Conservation (phyloP, 176 grass and related monocot species). For the Areca catechu region DNA sequence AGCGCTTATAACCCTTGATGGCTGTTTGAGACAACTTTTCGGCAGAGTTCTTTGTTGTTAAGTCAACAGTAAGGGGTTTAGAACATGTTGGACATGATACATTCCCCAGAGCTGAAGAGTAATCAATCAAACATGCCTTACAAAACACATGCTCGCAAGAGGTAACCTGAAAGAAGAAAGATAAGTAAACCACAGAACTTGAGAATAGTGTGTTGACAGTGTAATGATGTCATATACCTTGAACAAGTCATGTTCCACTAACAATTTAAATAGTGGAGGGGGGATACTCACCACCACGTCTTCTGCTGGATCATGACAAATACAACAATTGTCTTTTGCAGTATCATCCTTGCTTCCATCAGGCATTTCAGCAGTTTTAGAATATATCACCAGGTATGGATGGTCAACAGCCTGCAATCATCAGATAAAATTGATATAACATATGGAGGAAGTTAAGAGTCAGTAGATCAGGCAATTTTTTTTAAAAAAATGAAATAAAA, state of each 20-base stretch:
- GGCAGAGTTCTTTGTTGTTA: slow-evolving; percentile 36
- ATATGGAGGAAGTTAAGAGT: too few relatives aligned
- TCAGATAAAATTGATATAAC: slow-evolving; percentile 1
- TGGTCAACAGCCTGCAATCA: slow-evolving; percentile 78
- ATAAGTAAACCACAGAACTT: background rate
- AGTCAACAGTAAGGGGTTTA: slow-evolving; percentile 65
- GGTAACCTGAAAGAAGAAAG: slow-evolving; percentile 48
- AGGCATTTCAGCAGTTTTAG: slow-evolving; percentile 41
- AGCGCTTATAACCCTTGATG: slow-evolving; percentile 48
- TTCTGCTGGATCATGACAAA: slow-evolving; percentile 58
- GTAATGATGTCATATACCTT: too few relatives aligned
- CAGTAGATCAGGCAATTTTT: too few relatives aligned
- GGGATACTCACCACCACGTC: slow-evolving; percentile 61
- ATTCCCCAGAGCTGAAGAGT: slow-evolving; percentile 54
- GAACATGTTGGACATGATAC: slow-evolving; percentile 76
- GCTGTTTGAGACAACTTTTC: slow-evolving; percentile 26
- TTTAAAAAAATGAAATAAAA: too few relatives aligned
- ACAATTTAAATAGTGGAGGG: background rate
- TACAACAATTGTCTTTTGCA: slow-evolving; percentile 44
- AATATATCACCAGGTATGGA: slow-evolving; percentile 91
- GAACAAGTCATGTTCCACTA: background rate
- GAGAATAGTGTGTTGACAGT: too few relatives aligned
- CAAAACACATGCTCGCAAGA: slow-evolving; percentile 88
- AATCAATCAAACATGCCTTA: slow-evolving; percentile 77
- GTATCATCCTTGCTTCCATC: slow-evolving; percentile 25